Conservation (phyloP, 208 protist species). For the Leishmania mexicana region DNA sequence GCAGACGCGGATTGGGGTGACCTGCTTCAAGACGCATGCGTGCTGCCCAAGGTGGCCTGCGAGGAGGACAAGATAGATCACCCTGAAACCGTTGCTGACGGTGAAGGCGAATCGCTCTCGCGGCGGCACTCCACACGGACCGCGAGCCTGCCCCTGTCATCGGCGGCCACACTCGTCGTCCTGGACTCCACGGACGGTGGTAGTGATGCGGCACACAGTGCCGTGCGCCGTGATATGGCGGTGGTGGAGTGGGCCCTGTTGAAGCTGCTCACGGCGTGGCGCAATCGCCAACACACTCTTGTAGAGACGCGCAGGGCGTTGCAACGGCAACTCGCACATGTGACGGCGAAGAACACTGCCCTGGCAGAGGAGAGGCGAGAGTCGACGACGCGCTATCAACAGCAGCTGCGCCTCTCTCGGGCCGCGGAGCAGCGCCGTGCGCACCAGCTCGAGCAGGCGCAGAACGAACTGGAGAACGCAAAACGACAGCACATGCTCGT, state of each 20-base stretch:
- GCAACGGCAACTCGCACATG: neutral
- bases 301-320: neutral
- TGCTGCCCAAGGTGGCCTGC: neutral
- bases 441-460: conserved; percentile 21
- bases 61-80: neutral
- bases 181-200: neutral
- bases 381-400: conserved; percentile 10
- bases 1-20: neutral
- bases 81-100: neutral
- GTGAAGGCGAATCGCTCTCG: neutral
- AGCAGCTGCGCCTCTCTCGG: conserved; percentile 11
- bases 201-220: neutral
- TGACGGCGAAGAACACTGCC: neutral
- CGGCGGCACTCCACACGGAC: neutral
- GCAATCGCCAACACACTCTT: conserved; percentile 9
- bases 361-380: conserved; percentile 3
- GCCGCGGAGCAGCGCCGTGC: conserved; percentile 14
- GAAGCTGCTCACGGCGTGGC: conserved; percentile 27
- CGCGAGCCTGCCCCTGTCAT: neutral
- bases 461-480: conserved; percentile 22
- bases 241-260: neutral
- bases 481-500: conserved; percentile 9
- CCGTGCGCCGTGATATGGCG: neutral
- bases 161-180: neutral
- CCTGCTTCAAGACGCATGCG: neutral